These are phyloP conservation scores for Pythium rhizo-oryzae DNA, from an alignment of 352 stramenopile species.

Conservation along the genomic window DNA sequence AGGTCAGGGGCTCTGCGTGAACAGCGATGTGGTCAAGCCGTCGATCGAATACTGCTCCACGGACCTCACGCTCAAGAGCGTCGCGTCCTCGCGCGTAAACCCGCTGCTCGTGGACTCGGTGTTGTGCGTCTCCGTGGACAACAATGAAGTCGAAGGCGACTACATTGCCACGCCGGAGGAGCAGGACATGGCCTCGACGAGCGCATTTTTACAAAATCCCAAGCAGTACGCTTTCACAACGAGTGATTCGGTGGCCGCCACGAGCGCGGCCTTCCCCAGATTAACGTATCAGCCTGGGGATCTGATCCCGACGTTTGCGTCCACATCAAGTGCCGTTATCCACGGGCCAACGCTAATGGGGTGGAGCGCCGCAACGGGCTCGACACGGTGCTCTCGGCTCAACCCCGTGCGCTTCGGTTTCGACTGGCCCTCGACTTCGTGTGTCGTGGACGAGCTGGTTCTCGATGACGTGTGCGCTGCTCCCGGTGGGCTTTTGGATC, in stretches of 20 bases:
- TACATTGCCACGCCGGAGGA: conserved; percentile 36
- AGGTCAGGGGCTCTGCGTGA: conserved; percentile 32
- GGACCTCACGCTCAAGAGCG: conserved; percentile 34
- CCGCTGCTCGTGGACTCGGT: conserved; percentile 48
- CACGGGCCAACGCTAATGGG: conserved; percentile 29
- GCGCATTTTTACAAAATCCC: conserved; percentile 44
- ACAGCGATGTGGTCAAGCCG: conserved; percentile 13
- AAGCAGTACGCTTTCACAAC: conserved; percentile 35
- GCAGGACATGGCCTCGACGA: conserved; percentile 35
- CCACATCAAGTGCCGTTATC: conserved; percentile 11
- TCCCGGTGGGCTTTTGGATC: conserved; percentile 14
- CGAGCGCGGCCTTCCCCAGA: neutral
- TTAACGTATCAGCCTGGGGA: conserved; percentile 35
- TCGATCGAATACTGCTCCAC: conserved; percentile 49
- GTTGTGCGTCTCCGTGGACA: conserved; percentile 51
- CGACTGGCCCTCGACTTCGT: conserved; percentile 10
- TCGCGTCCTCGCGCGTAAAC: conserved; percentile 28
- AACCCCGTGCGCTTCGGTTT: conserved; percentile 35
- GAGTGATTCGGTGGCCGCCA: neutral
- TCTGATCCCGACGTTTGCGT: conserved; percentile 36
- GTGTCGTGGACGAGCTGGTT: conserved; percentile 13
- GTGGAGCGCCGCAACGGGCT: conserved; percentile 19
- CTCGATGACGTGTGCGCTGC: conserved; percentile 25
- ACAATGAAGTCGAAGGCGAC: conserved; percentile 47
- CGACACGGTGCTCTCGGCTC: conserved; percentile 34